A percentile compares a stretch with the other conserved stretches of the same genome.
Conservation (phyloP, 2,329 filamentous ascomycete genomes). For the Penicillium concentricum region DNA sequence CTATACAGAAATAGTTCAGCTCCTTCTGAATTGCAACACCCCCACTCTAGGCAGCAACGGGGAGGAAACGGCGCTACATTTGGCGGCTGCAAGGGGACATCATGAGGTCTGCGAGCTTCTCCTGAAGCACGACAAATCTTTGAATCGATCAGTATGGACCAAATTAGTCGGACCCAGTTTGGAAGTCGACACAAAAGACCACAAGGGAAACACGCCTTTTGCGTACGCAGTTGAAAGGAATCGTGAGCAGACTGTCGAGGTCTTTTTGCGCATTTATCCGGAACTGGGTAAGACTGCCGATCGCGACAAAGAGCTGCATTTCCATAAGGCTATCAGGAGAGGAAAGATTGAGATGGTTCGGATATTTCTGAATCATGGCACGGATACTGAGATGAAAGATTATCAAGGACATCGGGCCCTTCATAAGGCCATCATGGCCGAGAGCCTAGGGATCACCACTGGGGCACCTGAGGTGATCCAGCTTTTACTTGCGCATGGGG, state of each 20-base stretch:
- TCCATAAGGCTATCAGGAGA: background rate
- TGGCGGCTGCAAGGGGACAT: background rate
- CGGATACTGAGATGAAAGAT: background rate
- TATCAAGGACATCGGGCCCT: background rate
- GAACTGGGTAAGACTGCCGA: background rate
- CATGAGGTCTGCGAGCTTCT: background rate
- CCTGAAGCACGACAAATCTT: background rate
- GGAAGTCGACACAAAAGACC: background rate
- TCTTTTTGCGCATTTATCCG: background rate
- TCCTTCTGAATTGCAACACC: background rate
- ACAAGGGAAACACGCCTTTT: background rate
- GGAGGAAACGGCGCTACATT: background rate
- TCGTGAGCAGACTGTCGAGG: background rate
- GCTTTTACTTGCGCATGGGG: background rate
- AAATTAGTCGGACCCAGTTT: background rate
- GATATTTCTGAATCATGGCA: background rate
- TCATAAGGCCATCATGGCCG: background rate
- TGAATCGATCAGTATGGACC: background rate
- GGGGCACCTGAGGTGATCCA: background rate
- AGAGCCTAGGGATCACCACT: background rate
- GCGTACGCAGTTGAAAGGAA: background rate
- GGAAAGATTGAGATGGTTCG: background rate
- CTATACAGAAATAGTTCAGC: background rate
- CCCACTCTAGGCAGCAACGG: background rate
- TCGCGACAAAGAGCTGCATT: background rate